Percentiles rank a stretch among this genome's conserved stretches.
These are phyloP conservation scores for Tetrahymena malaccensis DNA, from an alignment of 73 alveolate species.

Conservation along the genomic window DNA sequence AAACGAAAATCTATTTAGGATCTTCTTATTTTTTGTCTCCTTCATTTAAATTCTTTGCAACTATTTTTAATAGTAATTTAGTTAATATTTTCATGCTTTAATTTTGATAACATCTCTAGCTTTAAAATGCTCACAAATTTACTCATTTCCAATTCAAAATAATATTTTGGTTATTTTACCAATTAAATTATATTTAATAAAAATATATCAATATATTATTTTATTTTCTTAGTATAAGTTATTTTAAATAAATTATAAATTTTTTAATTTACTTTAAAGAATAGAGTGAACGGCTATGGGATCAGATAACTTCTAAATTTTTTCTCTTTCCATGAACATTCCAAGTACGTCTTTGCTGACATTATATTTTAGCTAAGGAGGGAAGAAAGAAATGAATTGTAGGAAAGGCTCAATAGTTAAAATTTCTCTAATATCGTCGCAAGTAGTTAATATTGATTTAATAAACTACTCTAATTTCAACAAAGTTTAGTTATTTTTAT, in stretches of 20 bases:
- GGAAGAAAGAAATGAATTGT: slow-evolving; percentile 79
- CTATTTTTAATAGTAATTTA: background rate
- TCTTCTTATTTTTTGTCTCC: slow-evolving; percentile 11
- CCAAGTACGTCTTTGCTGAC: slow-evolving; percentile 82
- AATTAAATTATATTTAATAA: too few relatives aligned
- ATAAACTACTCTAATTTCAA: slow-evolving; percentile 24
- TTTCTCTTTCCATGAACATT: slow-evolving; percentile 68
- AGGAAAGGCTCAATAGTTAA: slow-evolving; percentile 78
- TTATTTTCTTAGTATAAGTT: too few relatives aligned
- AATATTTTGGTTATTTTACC: background rate
- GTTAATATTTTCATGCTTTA: background rate
- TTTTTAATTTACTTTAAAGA: slow-evolving; percentile 21
- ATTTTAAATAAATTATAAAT: too few relatives aligned
- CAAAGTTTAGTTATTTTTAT: slow-evolving; percentile 9
- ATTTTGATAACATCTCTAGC: background rate
- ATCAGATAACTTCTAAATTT: slow-evolving; percentile 64
- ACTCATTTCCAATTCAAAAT: background rate
- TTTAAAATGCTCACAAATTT: too few relatives aligned
- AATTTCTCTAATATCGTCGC: slow-evolving; percentile 64
- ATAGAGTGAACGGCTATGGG: slow-evolving; percentile 80
- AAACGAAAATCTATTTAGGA: slow-evolving; percentile 50
- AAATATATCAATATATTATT: too few relatives aligned
- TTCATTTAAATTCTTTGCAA: slow-evolving; percentile 55
- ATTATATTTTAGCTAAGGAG: slow-evolving; percentile 74
- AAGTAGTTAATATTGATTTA: slow-evolving; percentile 43